Evolutionary conservation across 768 basidiomycete species (phyloP), one percentile per base, ranked within the genome.

Genomic region (Sutorius australiensis): DNA sequence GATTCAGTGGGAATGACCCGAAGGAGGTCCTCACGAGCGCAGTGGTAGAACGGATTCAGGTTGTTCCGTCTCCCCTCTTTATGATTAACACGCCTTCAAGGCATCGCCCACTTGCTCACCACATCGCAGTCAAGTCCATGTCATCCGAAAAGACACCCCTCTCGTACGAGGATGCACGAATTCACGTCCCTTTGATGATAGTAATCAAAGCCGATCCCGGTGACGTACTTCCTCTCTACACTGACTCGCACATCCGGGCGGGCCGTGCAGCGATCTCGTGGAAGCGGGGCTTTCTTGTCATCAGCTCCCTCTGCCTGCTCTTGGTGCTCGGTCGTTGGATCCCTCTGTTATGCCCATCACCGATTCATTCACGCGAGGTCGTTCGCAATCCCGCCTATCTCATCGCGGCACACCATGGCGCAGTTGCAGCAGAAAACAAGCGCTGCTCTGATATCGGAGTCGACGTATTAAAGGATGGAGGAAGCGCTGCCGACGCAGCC

Each of bases 401-500:
- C 32, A 75, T 80, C 31, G 65, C 77, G 52, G 95, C 87, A 0
- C 73, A 77, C 31, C 72, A 86, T 57, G 95, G 90, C 5, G 95
- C 93, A 0, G 94, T 98, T 16, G 92, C 95, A 5, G 79, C 86
- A 27, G 95, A 98, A 73, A 92, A 94, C 68, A 77, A 80, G 58
- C 72, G 83, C 17, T 98, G 95, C 68, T 95, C 92, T 9, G 72
- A 88, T 39, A 84, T 97, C 44, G 95, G 95, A 3, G 82, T 97
- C 2, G 72, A 82, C 5, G 75, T 85, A 9, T 61, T 95, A 53
- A 84, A 83, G 71, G 80, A 82, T 8, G 94, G 93, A 27, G 95
- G 95, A 16, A 95, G 89, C 62, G 94, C 95, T 0, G 82, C 95
- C 14, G 95, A 98, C 59, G 86, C 95, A 0, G 87, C 84, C 0